These are phyloP conservation scores for Talaromyces islandicus DNA, from an alignment of 2,329 filamentous ascomycete genomes.

Conservation along the genomic window DNA sequence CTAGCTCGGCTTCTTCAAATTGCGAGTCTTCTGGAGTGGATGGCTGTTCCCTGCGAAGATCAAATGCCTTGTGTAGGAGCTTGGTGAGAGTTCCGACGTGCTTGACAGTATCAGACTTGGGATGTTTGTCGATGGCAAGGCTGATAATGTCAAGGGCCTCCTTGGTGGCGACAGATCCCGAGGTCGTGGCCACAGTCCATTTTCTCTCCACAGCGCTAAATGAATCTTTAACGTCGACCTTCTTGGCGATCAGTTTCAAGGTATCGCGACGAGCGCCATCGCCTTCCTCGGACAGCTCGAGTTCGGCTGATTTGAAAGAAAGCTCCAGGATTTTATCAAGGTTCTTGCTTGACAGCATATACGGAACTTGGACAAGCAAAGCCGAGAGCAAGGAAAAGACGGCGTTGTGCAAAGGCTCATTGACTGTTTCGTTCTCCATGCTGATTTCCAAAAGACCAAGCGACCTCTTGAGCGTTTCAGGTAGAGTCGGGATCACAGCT, in stretches of 20 bases:
- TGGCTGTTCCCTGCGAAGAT: slow-evolving; percentile 38
- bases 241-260: slow-evolving; percentile 67
- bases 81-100: slow-evolving; percentile 64
- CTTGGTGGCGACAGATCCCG: slow-evolving; percentile 58
- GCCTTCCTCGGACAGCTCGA: slow-evolving; percentile 55
- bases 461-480: slow-evolving; percentile 65
- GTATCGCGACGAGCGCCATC: slow-evolving; percentile 63
- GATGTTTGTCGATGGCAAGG: slow-evolving; percentile 66
- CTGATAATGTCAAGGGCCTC: slow-evolving; percentile 67
- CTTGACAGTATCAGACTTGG: slow-evolving; percentile 73
- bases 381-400: slow-evolving; percentile 73
- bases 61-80: slow-evolving; percentile 50
- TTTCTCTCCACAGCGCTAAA: slow-evolving; percentile 67
- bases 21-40: slow-evolving; percentile 25
- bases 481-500: slow-evolving; percentile 76
- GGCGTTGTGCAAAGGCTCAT: slow-evolving; percentile 69
- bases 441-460: slow-evolving; percentile 66
- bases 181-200: slow-evolving; percentile 59
- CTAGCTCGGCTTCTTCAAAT: slow-evolving; percentile 42
- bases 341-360: slow-evolving; percentile 75
- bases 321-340: slow-evolving; percentile 66
- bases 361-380: slow-evolving; percentile 76
- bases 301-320: slow-evolving; percentile 65
- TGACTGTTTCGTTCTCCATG: slow-evolving; percentile 47
- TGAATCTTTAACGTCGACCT: slow-evolving; percentile 69